Evolutionary conservation across 2,329 filamentous ascomycete genomes (phyloP), one percentile per base, ranked within the genome.

Genomic region (Thermoascus crustaceus): DNA sequence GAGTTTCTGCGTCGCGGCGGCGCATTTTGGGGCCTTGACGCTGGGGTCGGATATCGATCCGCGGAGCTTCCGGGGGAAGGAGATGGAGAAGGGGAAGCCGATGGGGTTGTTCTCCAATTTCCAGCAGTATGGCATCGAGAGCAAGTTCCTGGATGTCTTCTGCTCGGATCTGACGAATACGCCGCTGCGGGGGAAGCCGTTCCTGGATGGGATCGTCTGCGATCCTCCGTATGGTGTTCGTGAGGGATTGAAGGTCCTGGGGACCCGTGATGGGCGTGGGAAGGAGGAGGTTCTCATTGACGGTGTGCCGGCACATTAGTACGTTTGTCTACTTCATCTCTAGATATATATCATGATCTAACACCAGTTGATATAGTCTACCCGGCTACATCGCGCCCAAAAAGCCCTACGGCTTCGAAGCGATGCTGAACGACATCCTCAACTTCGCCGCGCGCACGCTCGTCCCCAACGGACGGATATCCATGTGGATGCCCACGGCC

Each of bases 401-500:
- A 59, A 81, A 80, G 51, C 86, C 88, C 0, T 98, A 98, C 60
- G 85, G 85, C 48, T 96, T 98, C 57, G 70, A 83, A 24, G 82
- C 85, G 4, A 87, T 98, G 77, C 72, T 95, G 13, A 80, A 87
- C 51, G 87, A 96, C 56, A 86, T 98, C 34, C 72, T 96, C 4
- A 73, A 79, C 13, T 96, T 98, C 53, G 80, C 86, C 4, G 74
- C 79, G 1, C 68, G 75, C 8, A 85, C 80, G 1, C 69, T 98
- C 1, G 84, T 94, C 5, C 79, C 85, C 34, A 64, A 77, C 43
- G 91, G 86, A 0, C 72, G 91, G 18, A 59, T 98, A 7, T 85
- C 83, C 5, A 93, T 98, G 68, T 98, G 91, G 91, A 94, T 96
- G 85, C 91, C 91, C 0, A 94, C 87, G 0, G 81, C 86, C 18